phyloP scores from a whole-genome alignment of 768 basidiomycete genomes.

The Boletus reticuloceps region DNA sequence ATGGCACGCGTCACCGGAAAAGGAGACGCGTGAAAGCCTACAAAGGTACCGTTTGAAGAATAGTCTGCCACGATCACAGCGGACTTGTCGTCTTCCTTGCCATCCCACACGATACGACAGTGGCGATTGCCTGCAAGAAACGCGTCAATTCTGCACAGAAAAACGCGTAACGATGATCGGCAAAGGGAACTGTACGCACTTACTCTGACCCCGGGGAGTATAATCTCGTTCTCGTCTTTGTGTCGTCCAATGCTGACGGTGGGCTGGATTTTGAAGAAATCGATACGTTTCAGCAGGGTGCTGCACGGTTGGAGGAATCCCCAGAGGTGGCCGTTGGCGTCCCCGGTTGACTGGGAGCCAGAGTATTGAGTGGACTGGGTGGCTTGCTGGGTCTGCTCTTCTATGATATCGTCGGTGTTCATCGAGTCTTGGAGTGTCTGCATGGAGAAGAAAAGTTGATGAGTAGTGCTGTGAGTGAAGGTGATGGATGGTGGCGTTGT shows the following conservation, averaged over 20 bases:
- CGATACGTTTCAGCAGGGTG: constrained; percentile 48
- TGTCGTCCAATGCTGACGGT: constrained; percentile 57
- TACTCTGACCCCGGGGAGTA: constrained; percentile 70
- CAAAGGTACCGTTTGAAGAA: constrained; percentile 47
- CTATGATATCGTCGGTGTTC: constrained; percentile 25
- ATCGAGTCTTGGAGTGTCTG: constrained; percentile 20
- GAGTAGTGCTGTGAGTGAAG: no score
- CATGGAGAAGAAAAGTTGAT: constrained; percentile 6
- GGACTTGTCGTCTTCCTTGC: constrained; percentile 29
- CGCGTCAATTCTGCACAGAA: constrained; percentile 23
- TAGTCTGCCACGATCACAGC: constrained; percentile 34
- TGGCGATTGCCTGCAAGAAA: constrained; percentile 37
- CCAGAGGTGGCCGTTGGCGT: constrained; percentile 49
- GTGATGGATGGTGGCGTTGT: background rate
- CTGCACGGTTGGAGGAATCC: constrained; percentile 70
- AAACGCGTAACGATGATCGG: constrained; percentile 10
- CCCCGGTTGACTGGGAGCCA: constrained; percentile 24
- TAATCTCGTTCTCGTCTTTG: constrained; percentile 42
- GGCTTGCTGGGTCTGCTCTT: constrained; percentile 38
- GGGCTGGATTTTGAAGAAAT: constrained; percentile 55
- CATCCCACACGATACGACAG: constrained; percentile 38
- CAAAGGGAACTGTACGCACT: constrained; percentile 45
- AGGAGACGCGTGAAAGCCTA: constrained; percentile 23
- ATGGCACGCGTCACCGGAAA: constrained; percentile 4
- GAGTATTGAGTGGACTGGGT: constrained; percentile 39